Conservation (phyloP, 495 filamentous ascomycete species). For the Melanomma pulvis-pyrius region DNA sequence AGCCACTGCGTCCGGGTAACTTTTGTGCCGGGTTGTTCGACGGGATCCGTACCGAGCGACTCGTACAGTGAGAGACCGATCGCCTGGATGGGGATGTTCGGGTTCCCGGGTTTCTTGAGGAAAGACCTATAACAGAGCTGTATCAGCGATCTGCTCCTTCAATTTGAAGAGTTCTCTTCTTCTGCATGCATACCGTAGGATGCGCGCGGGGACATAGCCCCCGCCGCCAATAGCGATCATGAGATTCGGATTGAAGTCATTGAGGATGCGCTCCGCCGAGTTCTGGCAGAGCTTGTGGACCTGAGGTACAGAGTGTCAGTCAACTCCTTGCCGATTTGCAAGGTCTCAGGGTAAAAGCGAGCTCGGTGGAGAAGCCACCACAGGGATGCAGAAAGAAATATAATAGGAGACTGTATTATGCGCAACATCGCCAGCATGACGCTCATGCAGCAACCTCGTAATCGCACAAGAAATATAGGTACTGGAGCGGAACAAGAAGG, state of each 20-base stretch:
- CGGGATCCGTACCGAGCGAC: slow-evolving; percentile 58
- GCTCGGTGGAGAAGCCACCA: not conserved
- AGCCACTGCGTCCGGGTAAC: slow-evolving; percentile 99
- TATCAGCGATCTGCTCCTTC: not conserved
- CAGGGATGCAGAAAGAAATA: too few species aligned
- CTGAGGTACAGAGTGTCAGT: slow-evolving; percentile 49
- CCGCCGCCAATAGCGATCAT: slow-evolving; percentile 99
- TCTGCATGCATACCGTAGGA: slow-evolving; percentile 68
- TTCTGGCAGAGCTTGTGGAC: slow-evolving; percentile 96
- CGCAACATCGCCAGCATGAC: not conserved
- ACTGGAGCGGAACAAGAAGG: not conserved
- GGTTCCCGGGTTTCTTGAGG: slow-evolving; percentile 81
- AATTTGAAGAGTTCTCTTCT: not conserved
- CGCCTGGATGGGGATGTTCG: slow-evolving; percentile 99
- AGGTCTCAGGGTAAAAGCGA: slow-evolving; percentile 4
- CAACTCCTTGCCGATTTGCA: slow-evolving; percentile 2
- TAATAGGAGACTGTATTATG: not conserved
- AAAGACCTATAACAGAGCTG: slow-evolving; percentile 64
- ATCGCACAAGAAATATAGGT: not conserved
- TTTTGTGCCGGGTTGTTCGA: slow-evolving; percentile 83
- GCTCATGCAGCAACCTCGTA: not conserved
- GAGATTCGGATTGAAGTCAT: slow-evolving; percentile 83
- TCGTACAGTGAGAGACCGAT: slow-evolving; percentile 98
- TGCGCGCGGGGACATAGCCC: slow-evolving; percentile 95
- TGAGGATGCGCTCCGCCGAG: slow-evolving; percentile 77